Evolutionary conservation across 2,329 filamentous ascomycete species (phyloP).

Genomic region (Sordariomycetes sp.): DNA sequence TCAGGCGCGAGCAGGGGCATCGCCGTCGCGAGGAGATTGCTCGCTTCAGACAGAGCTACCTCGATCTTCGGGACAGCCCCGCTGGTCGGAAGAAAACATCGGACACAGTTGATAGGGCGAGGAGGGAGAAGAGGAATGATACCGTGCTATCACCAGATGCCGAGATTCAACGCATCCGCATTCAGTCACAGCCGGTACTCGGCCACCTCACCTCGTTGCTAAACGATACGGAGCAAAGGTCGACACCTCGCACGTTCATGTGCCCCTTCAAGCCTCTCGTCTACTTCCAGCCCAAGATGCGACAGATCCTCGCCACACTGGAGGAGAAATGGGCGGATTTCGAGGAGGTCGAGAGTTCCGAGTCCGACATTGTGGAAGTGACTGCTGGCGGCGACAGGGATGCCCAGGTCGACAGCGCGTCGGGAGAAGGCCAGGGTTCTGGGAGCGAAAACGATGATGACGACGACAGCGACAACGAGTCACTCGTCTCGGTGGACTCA

Average conservation of each 20-base stretch:
- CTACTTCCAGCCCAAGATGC: slow-evolving; percentile 26
- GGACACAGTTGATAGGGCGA: slow-evolving; percentile 6
- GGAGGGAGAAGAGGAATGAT: slow-evolving; percentile 11
- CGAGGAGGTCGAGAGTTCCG: slow-evolving; percentile 15
- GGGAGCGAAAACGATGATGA: slow-evolving; percentile 10
- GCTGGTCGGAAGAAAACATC: slow-evolving; percentile 10
- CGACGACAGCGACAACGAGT: slow-evolving; percentile 14
- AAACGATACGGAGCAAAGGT: slow-evolving; percentile 20
- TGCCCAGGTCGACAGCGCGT: slow-evolving; percentile 13
- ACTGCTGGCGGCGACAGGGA: slow-evolving; percentile 8
- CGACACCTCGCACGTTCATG: slow-evolving; percentile 23
- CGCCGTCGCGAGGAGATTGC: slow-evolving; percentile 22
- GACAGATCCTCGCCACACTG: slow-evolving; percentile 19
- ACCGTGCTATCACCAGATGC: slow-evolving; percentile 11
- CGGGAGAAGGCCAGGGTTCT: slow-evolving; percentile 8
- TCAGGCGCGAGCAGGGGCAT: slow-evolving; percentile 21
- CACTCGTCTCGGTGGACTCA: slow-evolving; percentile 20
- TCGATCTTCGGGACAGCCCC: neutral
- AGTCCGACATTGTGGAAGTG: slow-evolving; percentile 12
- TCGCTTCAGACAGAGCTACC: slow-evolving; percentile 13
- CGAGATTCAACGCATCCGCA: slow-evolving; percentile 21
- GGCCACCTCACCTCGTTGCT: slow-evolving; percentile 22
- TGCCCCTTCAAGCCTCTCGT: slow-evolving; percentile 25
- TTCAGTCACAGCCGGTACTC: slow-evolving; percentile 25
- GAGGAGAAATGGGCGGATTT: slow-evolving; percentile 26